Conservation (phyloP, 768 basidiomycete species). For the Kwoniella europaea region DNA sequence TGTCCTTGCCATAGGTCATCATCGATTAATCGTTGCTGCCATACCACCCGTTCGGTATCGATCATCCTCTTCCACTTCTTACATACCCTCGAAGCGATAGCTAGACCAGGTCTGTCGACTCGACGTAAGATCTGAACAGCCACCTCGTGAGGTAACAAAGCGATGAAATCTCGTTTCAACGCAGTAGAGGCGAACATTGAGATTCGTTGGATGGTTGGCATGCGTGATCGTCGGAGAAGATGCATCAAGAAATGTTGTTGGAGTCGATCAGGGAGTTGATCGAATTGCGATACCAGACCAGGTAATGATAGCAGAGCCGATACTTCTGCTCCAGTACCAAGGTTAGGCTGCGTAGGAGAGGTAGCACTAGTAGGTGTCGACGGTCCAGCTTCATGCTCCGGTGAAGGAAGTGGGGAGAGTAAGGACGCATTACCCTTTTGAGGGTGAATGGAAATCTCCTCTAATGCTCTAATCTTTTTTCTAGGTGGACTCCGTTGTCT, state of each 20-base stretch:
- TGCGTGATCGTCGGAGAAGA: constrained; percentile 85
- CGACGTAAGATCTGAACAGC: constrained; percentile 84
- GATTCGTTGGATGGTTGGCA: constrained; percentile 86
- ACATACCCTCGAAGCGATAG: constrained; percentile 85
- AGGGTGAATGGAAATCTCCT: constrained; percentile 28
- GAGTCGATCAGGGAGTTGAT: constrained; percentile 73
- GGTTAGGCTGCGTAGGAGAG: constrained; percentile 16
- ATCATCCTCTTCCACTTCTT: constrained; percentile 89
- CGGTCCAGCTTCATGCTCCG: constrained; percentile 36
- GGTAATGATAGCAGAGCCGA: constrained; percentile 87
- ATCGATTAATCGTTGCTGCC: constrained; percentile 81
- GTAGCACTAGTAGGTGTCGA: constrained; percentile 3
- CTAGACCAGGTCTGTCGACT: constrained; percentile 79
- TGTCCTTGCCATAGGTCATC: constrained; percentile 90
- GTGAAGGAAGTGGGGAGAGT: constrained; percentile 40
- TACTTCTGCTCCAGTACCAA: constrained; percentile 60
- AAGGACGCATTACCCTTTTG: constrained; percentile 25
- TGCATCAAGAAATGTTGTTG: constrained; percentile 95
- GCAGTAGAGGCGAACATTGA: constrained; percentile 87
- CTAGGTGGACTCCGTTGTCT: constrained; percentile 43
- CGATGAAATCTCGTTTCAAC: constrained; percentile 91
- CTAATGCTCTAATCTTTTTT: constrained; percentile 41
- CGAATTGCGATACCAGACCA: constrained; percentile 78
- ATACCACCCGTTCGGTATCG: constrained; percentile 85
- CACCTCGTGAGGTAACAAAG: constrained; percentile 87